Percentiles rank a stretch among this genome's conserved stretches.
phyloP scores from a whole-genome alignment of 2,329 filamentous ascomycete genomes.

The Remersonia thermophila region DNA sequence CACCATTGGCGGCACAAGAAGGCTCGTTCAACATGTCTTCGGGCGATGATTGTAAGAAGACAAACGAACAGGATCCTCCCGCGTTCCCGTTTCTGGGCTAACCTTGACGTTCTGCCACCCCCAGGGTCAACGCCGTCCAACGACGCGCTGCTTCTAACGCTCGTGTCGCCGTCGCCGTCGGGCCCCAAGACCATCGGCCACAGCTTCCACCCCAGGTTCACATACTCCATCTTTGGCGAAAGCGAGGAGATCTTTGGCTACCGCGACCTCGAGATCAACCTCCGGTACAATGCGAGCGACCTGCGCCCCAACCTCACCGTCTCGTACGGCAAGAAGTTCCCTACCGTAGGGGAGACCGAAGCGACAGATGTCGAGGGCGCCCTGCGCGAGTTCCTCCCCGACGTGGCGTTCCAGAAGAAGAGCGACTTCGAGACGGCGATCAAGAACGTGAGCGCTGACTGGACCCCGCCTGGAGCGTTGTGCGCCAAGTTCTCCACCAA shows the following conservation, averaged over 20 bases:
- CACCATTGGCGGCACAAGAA: neutral
- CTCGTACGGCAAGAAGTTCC: slow-evolving; percentile 60
- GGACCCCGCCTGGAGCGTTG: slow-evolving; percentile 64
- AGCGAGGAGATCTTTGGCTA: slow-evolving; percentile 87
- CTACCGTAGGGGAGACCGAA: slow-evolving; percentile 52
- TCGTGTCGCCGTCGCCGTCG: slow-evolving; percentile 37
- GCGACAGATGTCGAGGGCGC: slow-evolving; percentile 56
- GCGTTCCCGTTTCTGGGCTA: no score
- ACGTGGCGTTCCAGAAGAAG: slow-evolving; percentile 54
- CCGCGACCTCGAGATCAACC: slow-evolving; percentile 61
- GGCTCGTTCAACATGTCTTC: slow-evolving; percentile 9
- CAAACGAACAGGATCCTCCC: no score
- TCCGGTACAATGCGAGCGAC: slow-evolving; percentile 57
- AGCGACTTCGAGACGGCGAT: slow-evolving; percentile 50
- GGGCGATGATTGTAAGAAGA: slow-evolving; percentile 13
- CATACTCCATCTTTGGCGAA: slow-evolving; percentile 88
- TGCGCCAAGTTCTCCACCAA: slow-evolving; percentile 50
- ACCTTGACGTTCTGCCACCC: neutral
- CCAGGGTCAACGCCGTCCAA: slow-evolving; percentile 50
- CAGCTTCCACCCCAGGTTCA: slow-evolving; percentile 74
- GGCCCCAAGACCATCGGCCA: slow-evolving; percentile 42
- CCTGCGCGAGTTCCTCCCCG: slow-evolving; percentile 54
- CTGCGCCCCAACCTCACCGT: slow-evolving; percentile 66
- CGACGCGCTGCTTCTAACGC: slow-evolving; percentile 49
- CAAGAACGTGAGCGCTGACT: slow-evolving; percentile 31